Evolutionary conservation across 306 rosid species (phyloP).

Genomic region (Fragaria nilgerrensis): DNA sequence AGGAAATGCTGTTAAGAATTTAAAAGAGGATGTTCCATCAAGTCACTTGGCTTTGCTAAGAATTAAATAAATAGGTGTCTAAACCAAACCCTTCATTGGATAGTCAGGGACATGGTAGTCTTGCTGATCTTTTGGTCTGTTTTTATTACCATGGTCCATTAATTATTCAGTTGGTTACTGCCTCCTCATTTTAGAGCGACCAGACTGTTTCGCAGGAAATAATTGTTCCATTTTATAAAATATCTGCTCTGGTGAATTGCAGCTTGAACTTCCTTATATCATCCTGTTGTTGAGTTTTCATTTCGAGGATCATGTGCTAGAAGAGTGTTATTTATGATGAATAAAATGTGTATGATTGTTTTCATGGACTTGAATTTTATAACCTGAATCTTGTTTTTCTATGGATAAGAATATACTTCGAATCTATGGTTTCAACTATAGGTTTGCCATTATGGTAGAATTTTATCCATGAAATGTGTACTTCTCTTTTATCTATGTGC

Average conservation of each 20-base stretch:
- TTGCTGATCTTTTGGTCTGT: not conserved
- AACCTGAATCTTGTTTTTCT: too few relatives aligned
- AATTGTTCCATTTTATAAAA: not conserved
- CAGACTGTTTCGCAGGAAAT: not conserved
- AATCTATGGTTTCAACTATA: too few relatives aligned
- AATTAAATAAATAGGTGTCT: not conserved
- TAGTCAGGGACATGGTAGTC: not conserved
- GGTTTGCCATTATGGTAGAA: too few relatives aligned
- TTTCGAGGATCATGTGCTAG: not conserved
- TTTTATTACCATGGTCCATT: not conserved
- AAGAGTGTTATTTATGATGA: not conserved
- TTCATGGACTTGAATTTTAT: too few relatives aligned
- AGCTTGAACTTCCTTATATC: not conserved
- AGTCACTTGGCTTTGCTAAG: not conserved
- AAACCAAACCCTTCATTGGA: not conserved
- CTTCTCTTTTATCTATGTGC: too few relatives aligned
- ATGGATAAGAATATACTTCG: too few relatives aligned
- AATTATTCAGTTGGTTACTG: not conserved
- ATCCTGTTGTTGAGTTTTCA: not conserved
- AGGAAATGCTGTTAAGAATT: not conserved
- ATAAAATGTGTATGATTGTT: too few relatives aligned
- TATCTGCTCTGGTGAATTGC: not conserved
- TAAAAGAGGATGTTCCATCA: not conserved
- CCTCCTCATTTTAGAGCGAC: not conserved
- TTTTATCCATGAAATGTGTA: too few relatives aligned